Base-by-base conservation (phyloP, 192 early-diverging fungal species). In the Tieghemiomyces parasiticus region DNA sequence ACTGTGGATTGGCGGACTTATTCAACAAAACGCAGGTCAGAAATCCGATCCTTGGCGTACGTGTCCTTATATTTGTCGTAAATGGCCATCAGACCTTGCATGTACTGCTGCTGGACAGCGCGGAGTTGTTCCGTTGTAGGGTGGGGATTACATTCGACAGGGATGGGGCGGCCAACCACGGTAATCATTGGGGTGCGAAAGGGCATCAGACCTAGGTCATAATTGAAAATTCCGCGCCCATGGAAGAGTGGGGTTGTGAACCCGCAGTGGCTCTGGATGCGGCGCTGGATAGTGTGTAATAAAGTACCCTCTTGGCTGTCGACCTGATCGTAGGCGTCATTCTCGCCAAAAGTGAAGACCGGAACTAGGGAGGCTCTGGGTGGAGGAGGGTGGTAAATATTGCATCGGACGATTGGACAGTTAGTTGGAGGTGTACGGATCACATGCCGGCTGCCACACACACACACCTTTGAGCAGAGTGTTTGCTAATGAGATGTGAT, bases 261-360 rank as follows among this genome's bases (percentile, higher is more conserved):
- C 10, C 88, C 88, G 29, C 77, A 71, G 10, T 78, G 14, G 44
- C 75, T 78, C 63, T 91, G 83, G 65, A 92, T 74, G 3, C 73
- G 60, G 52, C 76, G 75, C 66, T 98, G 92, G 50, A 90, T 67
- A n/a, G 67, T 71, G 44, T 80, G 78, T 8, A 86, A 50, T 47
- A 71, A 64, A n/a, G 85, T 78, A 19, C 84, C 86, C 22, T 81
- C 67, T 0, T 66, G 67, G 52, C 91, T 89, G 56, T 74, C 71
- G 29, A 87, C 73, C 22, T 92, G 87, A 25, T 87, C 77, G 68
- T 87, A 97, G 31, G 93, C 68, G 31, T 94, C 85, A 69, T 91
- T 94, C 70, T 99, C 93, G 59, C 93, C 93, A 73, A 99, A 96
- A 25, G 84, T 82, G 67, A 90, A 89, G 1, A 90, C 81, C 19